A percentile compares a stretch with the other conserved stretches of the same genome.
These are phyloP conservation scores for Jaapia argillacea DNA, from an alignment of 768 basidiomycete genomes.

Conservation along the genomic window DNA sequence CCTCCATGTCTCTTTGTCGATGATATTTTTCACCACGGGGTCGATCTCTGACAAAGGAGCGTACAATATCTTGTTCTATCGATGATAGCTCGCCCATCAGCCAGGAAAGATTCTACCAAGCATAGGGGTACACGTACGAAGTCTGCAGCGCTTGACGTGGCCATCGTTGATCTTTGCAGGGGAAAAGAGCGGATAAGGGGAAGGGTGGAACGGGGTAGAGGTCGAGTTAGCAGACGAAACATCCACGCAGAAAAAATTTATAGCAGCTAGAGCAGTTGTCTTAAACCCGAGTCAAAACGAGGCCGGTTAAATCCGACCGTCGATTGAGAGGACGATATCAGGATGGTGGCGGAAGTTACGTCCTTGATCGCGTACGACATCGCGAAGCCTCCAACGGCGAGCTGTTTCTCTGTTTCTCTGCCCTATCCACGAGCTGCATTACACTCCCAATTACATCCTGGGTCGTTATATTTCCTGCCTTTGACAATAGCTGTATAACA, in stretches of 20 bases:
- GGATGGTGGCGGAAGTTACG: no score
- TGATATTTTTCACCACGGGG: constrained; percentile 93
- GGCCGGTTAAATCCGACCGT: not conserved
- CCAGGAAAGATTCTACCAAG: not conserved
- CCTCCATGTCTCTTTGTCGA: constrained; percentile 98
- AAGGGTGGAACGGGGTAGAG: not conserved
- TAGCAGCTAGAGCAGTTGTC: not conserved
- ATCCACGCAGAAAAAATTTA: not conserved
- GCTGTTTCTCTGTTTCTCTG: not conserved
- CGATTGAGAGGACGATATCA: no score
- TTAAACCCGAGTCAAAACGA: not conserved
- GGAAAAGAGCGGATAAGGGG: not conserved
- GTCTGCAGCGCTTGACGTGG: constrained; percentile 45
- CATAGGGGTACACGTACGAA: constrained; percentile 35
- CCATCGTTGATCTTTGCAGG: constrained; percentile 33
- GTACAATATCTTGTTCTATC: constrained; percentile 88
- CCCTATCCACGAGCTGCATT: not conserved
- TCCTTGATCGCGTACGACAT: not conserved
- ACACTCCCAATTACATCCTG: not conserved
- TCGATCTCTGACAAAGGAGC: constrained; percentile 82
- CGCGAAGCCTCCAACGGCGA: not conserved
- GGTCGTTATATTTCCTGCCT: not conserved
- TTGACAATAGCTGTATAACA: no score
- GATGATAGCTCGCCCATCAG: not conserved
- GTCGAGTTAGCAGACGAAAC: not conserved